A percentile compares a stretch with the other conserved stretches of the same genome.
Conservation (phyloP, 306 rosid species). For the Sphenostylis stenocarpa region DNA sequence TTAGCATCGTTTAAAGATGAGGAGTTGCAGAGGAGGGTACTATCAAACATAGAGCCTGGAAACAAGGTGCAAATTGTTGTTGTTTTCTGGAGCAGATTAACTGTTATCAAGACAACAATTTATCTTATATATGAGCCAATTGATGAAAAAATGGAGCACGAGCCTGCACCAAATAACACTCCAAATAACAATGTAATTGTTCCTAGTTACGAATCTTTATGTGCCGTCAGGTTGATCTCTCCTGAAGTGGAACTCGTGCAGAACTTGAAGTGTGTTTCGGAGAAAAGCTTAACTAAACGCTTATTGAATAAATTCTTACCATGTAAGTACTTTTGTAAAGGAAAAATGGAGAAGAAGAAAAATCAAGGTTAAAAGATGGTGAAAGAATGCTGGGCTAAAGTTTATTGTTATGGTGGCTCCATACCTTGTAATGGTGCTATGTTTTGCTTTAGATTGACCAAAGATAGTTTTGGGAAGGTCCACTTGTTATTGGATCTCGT, state of each 20-base stretch:
- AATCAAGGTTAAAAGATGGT: not conserved
- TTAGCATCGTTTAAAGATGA: not conserved
- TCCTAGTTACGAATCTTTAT: not conserved
- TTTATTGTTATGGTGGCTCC: not conserved
- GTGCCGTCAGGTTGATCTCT: not conserved
- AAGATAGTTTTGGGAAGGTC: too few relatives aligned
- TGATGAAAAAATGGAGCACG: not conserved
- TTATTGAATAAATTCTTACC: not conserved
- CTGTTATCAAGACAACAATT: not conserved
- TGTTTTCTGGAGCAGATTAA: not conserved
- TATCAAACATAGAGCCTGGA: slow-evolving; percentile 9
- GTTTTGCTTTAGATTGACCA: not conserved
- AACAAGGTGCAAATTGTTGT: not conserved
- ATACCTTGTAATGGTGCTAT: not conserved
- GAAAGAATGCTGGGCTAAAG: not conserved
- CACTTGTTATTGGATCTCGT: too few relatives aligned
- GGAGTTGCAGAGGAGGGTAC: not conserved
- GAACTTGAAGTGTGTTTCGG: not conserved
- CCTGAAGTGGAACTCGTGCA: not conserved
- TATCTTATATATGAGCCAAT: not conserved
- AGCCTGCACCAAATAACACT: not conserved
- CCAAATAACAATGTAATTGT: not conserved
- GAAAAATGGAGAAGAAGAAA: not conserved
- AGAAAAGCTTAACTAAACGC: not conserved
- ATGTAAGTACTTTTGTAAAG: not conserved